Evolutionary conservation across 1,284 basidiomycete genomes (phyloP), one percentile per base, ranked within the genome.

Genomic region (Irpex rosettiformis): DNA sequence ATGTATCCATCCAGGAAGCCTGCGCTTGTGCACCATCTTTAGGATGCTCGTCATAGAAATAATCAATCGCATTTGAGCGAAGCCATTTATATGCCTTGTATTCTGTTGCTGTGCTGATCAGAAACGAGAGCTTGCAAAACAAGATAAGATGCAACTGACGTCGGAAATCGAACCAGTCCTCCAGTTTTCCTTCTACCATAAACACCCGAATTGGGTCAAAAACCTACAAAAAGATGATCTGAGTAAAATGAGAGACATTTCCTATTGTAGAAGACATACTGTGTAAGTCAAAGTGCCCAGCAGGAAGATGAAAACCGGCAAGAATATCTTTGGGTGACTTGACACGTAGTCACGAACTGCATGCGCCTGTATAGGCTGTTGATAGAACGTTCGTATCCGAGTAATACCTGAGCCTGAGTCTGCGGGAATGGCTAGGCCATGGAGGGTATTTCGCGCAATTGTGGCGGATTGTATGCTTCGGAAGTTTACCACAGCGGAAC

Each of bases 141-240:
- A 11, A 49, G 21, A 42, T 47, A 55, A 54, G 56, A 25, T 29
- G 22, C 29, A 27, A 28, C 75, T 16, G 67, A 88, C 89, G 78
- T 70, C 78, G 78, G 61, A 86, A 81, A 68, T 95, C 85, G 68
- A 97, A 95, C 77, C 91, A 91, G 53, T 92, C 83, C 57, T 90
- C 78, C 66, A 98, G 78, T 67, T 94, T 91, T 22, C 84, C 86
- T 75, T 94, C 82, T 0, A 98, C 84, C 77, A 90, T 93, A 62
- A 95, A 80, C 3, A 86, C 82, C 48, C 96, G 87, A 30, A 99
- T 84, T 1, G 95, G 95, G 69, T 98, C 94, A 68, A 97, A 97
- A 63, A 97, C 83, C 89, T 94, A 61, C 4, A 24, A 40, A 27
- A 33, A 42, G 28, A 42, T 51, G 30, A 42, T 21, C 37, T 40